These are phyloP conservation scores for Chytridium lagenaria DNA, from an alignment of 371 early-diverging fungal genomes.

Conservation along the genomic window DNA sequence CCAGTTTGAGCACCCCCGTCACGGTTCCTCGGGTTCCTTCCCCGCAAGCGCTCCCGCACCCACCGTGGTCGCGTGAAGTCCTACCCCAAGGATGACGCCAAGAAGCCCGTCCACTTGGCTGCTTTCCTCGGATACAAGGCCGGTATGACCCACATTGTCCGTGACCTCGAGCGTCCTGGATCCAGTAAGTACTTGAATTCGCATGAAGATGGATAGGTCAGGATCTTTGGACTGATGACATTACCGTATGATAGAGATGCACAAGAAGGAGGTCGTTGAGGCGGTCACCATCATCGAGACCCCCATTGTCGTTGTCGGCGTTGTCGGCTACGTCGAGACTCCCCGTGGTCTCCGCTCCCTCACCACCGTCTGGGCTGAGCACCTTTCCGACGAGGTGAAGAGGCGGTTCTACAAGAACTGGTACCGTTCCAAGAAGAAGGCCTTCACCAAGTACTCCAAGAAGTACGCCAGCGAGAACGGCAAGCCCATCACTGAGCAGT, in stretches of 20 bases:
- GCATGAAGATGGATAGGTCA: not conserved
- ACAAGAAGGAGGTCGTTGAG: conserved; percentile 99
- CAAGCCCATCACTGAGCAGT: conserved; percentile 89
- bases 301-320: conserved; percentile 98
- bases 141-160: conserved; percentile 99
- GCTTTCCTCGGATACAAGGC: conserved; percentile 99
- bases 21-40: conserved; percentile 99
- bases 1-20: conserved; percentile 67
- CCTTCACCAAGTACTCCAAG: conserved; percentile 98
- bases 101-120: conserved; percentile 97
- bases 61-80: conserved; percentile 98
- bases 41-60: conserved; percentile 96
- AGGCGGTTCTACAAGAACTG: conserved; percentile 99
- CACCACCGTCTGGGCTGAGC: conserved; percentile 99
- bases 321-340: conserved; percentile 99
- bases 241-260: conserved; percentile 72
- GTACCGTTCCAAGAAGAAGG: conserved; percentile 99
- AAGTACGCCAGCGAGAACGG: conserved; percentile 88
- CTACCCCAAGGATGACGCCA: conserved; percentile 98
- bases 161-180: conserved; percentile 97
- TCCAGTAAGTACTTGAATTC: conserved; percentile 72
- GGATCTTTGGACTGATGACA: not conserved
- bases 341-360: conserved; percentile 97
- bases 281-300: conserved; percentile 99
- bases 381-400: conserved; percentile 96